Evolutionary conservation across 2,329 filamentous ascomycete species (phyloP).

Genomic region (Nannizzia gypsea): DNA sequence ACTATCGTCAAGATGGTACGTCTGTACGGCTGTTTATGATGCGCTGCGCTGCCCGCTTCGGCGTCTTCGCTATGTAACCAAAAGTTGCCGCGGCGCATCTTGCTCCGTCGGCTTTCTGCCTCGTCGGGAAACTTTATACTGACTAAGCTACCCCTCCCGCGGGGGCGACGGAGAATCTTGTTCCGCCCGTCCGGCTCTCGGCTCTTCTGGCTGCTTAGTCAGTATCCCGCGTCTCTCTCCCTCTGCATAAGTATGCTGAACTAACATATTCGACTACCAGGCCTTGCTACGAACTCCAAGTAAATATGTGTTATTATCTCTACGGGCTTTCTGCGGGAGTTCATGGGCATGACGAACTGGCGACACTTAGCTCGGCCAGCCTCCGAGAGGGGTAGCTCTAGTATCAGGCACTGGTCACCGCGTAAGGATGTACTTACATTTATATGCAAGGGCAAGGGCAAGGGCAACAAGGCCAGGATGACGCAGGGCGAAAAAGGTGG

Average conservation of each 20-base stretch:
- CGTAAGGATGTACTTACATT: not conserved
- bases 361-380: not conserved
- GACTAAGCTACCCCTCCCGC: not conserved
- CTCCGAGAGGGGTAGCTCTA: not conserved
- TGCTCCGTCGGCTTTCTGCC: not conserved
- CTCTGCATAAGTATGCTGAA: too few species aligned
- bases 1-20: too few species aligned
- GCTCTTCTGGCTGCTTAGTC: not conserved
- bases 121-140: not conserved
- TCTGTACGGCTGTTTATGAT: too few species aligned
- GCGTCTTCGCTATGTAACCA: too few species aligned
- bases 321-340: too few species aligned
- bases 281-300: too few species aligned
- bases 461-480: not conserved
- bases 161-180: not conserved
- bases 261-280: too few species aligned
- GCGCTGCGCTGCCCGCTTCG: too few species aligned
- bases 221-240: not conserved
- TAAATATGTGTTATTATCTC: too few species aligned
- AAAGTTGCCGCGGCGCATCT: not conserved
- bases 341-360: too few species aligned
- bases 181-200: not conserved
- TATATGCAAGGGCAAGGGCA: not conserved
- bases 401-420: not conserved
- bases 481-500: not conserved